Conservation (phyloP, 352 stramenopile genomes). For the Globisporangium abappressorium region DNA sequence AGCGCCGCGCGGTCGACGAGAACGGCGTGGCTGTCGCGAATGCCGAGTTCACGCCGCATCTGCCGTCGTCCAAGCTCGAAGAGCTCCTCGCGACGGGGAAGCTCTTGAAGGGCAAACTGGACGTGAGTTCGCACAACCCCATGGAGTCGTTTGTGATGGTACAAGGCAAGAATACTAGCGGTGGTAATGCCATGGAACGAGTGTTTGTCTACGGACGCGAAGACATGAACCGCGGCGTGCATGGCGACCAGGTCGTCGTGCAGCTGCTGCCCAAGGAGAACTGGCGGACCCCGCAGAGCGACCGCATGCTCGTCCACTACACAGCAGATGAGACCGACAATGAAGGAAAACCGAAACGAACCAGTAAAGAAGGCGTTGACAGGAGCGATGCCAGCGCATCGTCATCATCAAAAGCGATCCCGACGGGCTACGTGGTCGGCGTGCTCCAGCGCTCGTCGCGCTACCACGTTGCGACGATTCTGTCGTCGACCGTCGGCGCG, state of each 20-base stretch:
- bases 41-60: conserved; percentile 60
- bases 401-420: conserved; percentile 29
- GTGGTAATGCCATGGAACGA: conserved; percentile 30
- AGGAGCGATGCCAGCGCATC: not conserved
- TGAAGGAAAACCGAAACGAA: conserved; percentile 4
- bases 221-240: conserved; percentile 95
- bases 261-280: conserved; percentile 81
- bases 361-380: conserved; percentile 18
- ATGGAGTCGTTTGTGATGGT: conserved; percentile 71
- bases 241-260: conserved; percentile 96
- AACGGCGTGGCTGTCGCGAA: conserved; percentile 20
- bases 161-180: conserved; percentile 25
- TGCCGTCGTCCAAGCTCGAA: conserved; percentile 31
- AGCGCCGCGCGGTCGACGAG: conserved; percentile 23
- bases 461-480: conserved; percentile 71
- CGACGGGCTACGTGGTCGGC: conserved; percentile 82
- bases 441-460: conserved; percentile 72
- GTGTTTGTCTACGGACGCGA: conserved; percentile 74
- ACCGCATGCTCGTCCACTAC: conserved; percentile 73
- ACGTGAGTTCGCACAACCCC: conserved; percentile 71
- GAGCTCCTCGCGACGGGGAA: conserved; percentile 29
- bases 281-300: conserved; percentile 73
- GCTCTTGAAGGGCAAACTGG: conserved; percentile 48
- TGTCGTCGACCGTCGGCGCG: conserved; percentile 53
- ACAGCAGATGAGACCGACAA: conserved; percentile 39